Conservation (phyloP, 2,329 filamentous ascomycete species). For the Diaporthe ampelina region DNA sequence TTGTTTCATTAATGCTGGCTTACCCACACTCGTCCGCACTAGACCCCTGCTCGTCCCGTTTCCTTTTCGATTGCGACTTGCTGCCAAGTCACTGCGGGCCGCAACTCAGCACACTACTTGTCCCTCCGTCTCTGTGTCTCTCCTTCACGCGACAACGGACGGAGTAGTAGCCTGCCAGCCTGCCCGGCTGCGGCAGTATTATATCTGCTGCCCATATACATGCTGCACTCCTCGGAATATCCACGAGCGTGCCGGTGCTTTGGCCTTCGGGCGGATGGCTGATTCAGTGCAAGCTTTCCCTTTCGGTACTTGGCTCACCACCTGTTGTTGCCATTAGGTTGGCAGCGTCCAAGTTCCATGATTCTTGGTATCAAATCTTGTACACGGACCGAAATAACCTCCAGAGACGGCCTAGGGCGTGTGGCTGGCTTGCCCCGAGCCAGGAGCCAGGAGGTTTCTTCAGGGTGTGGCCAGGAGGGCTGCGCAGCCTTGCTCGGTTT, state of each 20-base stretch:
- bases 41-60: conserved; percentile 36
- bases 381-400: conserved; percentile 34
- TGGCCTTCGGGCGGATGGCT: conserved; percentile 1
- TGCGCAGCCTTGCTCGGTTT: conserved; percentile 39
- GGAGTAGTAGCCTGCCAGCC: background rate
- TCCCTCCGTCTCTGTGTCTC: background rate
- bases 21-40: conserved; percentile 39
- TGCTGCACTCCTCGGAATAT: background rate
- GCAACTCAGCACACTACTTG: conserved; percentile 22
- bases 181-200: background rate
- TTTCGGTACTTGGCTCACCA: conserved; percentile 12
- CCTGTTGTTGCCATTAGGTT: conserved; percentile 5
- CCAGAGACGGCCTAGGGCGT: conserved; percentile 1
- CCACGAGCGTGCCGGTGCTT: conserved; percentile 6
- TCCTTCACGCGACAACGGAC: background rate
- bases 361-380: conserved; percentile 18
- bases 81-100: conserved; percentile 34
- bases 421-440: conserved; percentile 19
- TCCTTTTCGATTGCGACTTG: conserved; percentile 29
- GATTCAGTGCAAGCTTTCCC: conserved; percentile 27
- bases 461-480: conserved; percentile 38
- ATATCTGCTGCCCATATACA: conserved; percentile 14
- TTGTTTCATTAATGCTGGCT: conserved; percentile 42
- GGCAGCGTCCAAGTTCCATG: conserved; percentile 2
- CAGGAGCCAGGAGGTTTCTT: conserved; percentile 32